Base-by-base conservation (phyloP, 73 alveolate genomes). In the Tetrahymena elliotti region DNA sequence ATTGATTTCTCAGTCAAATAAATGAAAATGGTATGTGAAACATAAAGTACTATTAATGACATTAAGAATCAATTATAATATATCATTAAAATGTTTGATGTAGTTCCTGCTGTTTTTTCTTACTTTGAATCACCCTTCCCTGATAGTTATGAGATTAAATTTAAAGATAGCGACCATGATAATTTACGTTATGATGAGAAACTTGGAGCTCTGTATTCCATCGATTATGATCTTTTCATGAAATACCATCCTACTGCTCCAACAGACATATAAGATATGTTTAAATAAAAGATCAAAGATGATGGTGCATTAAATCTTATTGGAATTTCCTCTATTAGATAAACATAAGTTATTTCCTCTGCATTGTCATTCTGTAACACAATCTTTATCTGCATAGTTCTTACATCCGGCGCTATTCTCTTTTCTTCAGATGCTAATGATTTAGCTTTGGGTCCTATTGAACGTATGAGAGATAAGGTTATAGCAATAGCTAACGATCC, bases 361-460 rank as follows among this genome's bases (percentile, higher is more conserved):
- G 52, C 39, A 4, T 31, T 97, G 37, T 92, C 93, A 38, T 33
- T 96, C 18, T 96, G 96, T 88, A 94, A 95, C 47, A 97, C 98
- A 12, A 94, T 96, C 24, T 97, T 97, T 92, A 98, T 97, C 33
- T 93, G 98, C 83, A 53, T 95, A 27, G 98, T 97, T 53, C 82
- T 97, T 4, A 82, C 97, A 38, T 38, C 94, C 7, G 99, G 97
- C 11, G 98, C 99, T 33, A 82, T 98, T 37, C 96, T 97, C 83
- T 96, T 98, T 84, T 39, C 98, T 52, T 96, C 94, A 84, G 99
- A 98, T 93, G 99, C 99, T 22, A 93, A 95, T 94, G 95, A 94
- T 34, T 94, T 98, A 40, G 99, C 98, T 38, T 93, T 98, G 34
- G 94, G 95, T 83, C 99, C 99, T 27, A 96, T 98, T 15, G 99